Evolutionary conservation across 768 basidiomycete genomes (phyloP).

Genomic region (Mycena venus): DNA sequence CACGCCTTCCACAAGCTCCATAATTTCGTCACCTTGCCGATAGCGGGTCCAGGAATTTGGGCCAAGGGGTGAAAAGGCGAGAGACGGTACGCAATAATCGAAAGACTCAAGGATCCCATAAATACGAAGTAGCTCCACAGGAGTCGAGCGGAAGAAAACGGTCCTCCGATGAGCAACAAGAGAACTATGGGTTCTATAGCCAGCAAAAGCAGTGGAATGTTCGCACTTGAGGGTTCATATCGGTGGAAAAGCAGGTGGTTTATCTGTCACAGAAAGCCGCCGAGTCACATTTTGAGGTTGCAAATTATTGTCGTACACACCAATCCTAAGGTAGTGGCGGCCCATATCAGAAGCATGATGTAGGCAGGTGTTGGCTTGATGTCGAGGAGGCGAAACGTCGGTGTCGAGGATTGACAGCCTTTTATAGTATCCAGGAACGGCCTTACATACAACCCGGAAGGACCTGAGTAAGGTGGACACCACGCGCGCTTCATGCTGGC

Average conservation of each 20-base stretch:
- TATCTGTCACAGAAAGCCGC: neutral
- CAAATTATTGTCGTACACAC: neutral
- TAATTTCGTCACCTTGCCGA: constrained; percentile 56
- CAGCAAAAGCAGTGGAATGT: constrained; percentile 1
- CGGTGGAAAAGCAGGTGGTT: constrained; percentile 13
- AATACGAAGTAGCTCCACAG: constrained; percentile 34
- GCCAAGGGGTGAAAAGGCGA: constrained; percentile 69
- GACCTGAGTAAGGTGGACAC: too few relatives aligned
- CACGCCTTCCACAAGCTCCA: constrained; percentile 49
- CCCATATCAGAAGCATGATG: neutral
- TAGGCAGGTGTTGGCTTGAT: too few relatives aligned
- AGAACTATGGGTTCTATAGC: neutral
- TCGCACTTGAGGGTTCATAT: constrained; percentile 24
- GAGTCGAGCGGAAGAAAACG: neutral
- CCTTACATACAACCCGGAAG: too few relatives aligned
- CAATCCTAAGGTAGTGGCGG: neutral
- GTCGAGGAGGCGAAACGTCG: too few relatives aligned
- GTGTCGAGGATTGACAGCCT: too few relatives aligned
- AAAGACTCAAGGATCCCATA: constrained; percentile 43
- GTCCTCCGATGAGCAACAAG: neutral
- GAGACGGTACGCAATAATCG: constrained; percentile 58
- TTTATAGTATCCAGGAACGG: too few relatives aligned
- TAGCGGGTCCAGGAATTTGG: constrained; percentile 62
- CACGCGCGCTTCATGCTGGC: too few relatives aligned
- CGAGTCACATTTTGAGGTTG: neutral